Percentiles rank a stretch among this genome's conserved stretches.
phyloP scores from a whole-genome alignment of 306 rosid species.

The Rosa rugosa region DNA sequence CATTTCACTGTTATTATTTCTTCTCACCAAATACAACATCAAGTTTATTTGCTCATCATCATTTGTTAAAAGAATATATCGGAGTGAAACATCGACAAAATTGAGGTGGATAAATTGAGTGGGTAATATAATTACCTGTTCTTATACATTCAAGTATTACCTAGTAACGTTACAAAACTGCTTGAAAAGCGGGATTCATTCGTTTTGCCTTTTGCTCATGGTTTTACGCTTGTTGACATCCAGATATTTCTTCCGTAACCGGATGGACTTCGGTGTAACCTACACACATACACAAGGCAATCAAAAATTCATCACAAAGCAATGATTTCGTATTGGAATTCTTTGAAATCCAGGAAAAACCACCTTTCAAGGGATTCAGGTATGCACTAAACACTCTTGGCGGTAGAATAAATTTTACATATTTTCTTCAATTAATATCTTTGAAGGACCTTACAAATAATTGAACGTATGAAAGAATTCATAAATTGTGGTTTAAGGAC shows the following conservation, averaged over 20 bases:
- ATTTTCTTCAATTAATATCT: background rate
- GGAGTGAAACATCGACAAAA: slow-evolving; percentile 25
- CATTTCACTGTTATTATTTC: slow-evolving; percentile 21
- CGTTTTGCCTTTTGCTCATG: slow-evolving; percentile 81
- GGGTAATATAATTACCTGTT: slow-evolving; percentile 17
- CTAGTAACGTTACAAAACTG: slow-evolving; percentile 31
- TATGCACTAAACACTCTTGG: background rate
- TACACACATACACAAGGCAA: slow-evolving; percentile 23
- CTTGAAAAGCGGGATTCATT: slow-evolving; percentile 39
- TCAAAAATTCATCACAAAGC: background rate
- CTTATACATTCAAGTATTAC: slow-evolving; percentile 1
- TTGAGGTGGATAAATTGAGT: slow-evolving; percentile 30
- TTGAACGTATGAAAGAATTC: background rate
- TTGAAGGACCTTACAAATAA: background rate
- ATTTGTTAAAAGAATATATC: slow-evolving; percentile 31
- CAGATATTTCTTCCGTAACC: slow-evolving; percentile 85
- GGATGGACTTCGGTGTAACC: slow-evolving; percentile 93
- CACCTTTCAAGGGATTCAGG: background rate
- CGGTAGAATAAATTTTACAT: background rate
- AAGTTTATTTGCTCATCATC: background rate
- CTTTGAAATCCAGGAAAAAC: background rate
- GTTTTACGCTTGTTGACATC: slow-evolving; percentile 86
- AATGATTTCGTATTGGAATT: background rate
- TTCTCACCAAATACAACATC: slow-evolving; percentile 16
- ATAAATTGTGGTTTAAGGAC: background rate